Conservation (phyloP, 1,284 basidiomycete species). For the Apiotrichum sp. region DNA sequence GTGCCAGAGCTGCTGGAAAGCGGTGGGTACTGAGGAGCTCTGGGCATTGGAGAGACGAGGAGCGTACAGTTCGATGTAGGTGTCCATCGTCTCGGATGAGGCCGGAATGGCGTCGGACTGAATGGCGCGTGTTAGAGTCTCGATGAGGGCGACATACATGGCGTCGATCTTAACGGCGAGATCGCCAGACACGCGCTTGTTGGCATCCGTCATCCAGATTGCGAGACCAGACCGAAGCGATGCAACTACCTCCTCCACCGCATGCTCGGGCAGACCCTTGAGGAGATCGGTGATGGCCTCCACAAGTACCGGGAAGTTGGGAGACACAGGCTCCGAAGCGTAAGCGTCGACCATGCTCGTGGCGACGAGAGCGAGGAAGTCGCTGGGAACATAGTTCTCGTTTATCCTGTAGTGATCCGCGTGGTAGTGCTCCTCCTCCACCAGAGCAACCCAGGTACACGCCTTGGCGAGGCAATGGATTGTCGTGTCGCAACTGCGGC, state of each 20-base stretch:
- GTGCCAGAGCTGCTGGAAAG: conserved; percentile 38
- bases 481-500: conserved; percentile 29
- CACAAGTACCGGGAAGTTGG: conserved; percentile 16
- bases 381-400: conserved; percentile 34
- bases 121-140: conserved; percentile 21
- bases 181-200: conserved; percentile 5
- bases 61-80: conserved; percentile 30
- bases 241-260: conserved; percentile 14
- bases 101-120: conserved; percentile 15
- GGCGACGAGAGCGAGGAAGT: conserved; percentile 32
- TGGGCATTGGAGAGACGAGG: conserved; percentile 30
- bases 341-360: conserved; percentile 25
- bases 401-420: conserved; percentile 30
- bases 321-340: conserved; percentile 1
- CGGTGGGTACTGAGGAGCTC: conserved; percentile 19
- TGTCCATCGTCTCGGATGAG: conserved; percentile 23
- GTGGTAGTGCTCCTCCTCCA: conserved; percentile 20
- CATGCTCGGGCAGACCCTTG: conserved; percentile 13
- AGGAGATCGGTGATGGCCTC: conserved; percentile 12
- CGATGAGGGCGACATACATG: conserved; percentile 32
- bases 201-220: conserved; percentile 27
- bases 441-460: conserved; percentile 25
- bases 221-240: conserved; percentile 15
- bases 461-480: conserved; percentile 34
- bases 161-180: conserved; percentile 24